A percentile compares a stretch with the other conserved stretches of the same genome.
Conservation (phyloP, 352 stramenopile species). For the Phytopythium mirpurense region DNA sequence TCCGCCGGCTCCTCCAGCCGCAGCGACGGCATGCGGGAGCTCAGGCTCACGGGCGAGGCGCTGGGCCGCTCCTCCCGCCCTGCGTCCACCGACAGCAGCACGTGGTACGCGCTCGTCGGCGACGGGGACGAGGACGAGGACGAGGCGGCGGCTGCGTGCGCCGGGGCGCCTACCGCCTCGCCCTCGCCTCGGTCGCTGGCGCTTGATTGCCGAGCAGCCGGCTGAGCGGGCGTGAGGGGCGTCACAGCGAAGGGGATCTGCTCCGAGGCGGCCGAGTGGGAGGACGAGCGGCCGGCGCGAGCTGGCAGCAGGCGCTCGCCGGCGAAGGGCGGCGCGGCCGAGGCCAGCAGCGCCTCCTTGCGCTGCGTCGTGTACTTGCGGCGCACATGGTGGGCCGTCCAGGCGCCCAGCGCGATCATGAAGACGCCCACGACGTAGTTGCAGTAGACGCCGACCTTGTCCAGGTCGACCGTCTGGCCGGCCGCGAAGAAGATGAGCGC, state of each 20-base stretch:
- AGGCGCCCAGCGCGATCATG: constrained; percentile 70
- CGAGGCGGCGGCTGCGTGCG: neutral
- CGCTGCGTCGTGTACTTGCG: constrained; percentile 43
- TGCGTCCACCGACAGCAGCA: constrained; percentile 3
- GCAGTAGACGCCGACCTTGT: constrained; percentile 49
- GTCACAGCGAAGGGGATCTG: neutral
- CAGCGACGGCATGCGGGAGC: constrained; percentile 1
- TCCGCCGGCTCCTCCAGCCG: neutral
- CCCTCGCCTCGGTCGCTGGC: neutral
- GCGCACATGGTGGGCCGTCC: constrained; percentile 43
- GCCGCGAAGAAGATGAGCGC: constrained; percentile 75
- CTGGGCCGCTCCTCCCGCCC: neutral
- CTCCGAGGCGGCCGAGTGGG: constrained; percentile 1
- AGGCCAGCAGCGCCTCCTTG: constrained; percentile 24
- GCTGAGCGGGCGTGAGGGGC: constrained; percentile 10
- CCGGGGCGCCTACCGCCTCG: neutral
- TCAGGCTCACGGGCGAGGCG: constrained; percentile 3
- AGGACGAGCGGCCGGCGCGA: neutral
- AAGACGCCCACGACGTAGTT: constrained; percentile 77
- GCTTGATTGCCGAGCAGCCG: neutral
- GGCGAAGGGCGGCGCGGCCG: neutral
- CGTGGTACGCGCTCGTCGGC: neutral
- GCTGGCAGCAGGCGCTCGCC: neutral
- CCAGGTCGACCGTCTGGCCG: constrained; percentile 39
- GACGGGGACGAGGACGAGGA: neutral